These are phyloP conservation scores for Pythium aphanidermatum DNA, from an alignment of 352 stramenopile species.

Conservation along the genomic window DNA sequence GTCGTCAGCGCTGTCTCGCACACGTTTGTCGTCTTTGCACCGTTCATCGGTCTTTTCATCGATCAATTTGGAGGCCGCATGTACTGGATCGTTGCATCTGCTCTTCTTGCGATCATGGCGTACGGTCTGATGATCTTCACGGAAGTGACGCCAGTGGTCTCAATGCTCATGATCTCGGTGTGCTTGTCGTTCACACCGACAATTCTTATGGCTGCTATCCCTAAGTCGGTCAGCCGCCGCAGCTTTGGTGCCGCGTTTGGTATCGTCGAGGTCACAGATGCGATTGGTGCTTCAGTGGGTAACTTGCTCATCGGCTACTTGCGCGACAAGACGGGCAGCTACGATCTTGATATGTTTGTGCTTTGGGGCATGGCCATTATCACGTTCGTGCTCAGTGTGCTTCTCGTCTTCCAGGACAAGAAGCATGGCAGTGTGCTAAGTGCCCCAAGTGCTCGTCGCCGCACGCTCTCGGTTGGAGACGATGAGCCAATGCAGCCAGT, in stretches of 20 bases:
- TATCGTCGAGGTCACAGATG: constrained; percentile 83
- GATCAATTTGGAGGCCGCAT: constrained; percentile 86
- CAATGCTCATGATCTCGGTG: constrained; percentile 84
- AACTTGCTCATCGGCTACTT: constrained; percentile 85
- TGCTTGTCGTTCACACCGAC: constrained; percentile 84
- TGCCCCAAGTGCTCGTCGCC: constrained; percentile 39
- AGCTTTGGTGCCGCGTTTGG: constrained; percentile 82
- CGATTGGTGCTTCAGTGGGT: constrained; percentile 70
- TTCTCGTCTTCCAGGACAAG: constrained; percentile 61
- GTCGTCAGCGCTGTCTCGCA: constrained; percentile 75
- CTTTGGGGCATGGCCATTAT: constrained; percentile 64
- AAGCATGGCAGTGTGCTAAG: constrained; percentile 49
- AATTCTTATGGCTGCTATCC: constrained; percentile 84
- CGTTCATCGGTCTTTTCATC: constrained; percentile 84
- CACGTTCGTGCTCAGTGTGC: constrained; percentile 59
- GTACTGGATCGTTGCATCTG: constrained; percentile 67
- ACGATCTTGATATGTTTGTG: constrained; percentile 82
- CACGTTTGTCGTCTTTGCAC: constrained; percentile 80
- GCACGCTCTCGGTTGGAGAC: constrained; percentile 55
- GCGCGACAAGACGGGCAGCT: constrained; percentile 69
- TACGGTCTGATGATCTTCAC: constrained; percentile 87
- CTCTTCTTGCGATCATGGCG: constrained; percentile 63
- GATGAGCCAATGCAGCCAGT: constrained; percentile 40
- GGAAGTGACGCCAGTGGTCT: constrained; percentile 60
- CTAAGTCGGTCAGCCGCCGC: constrained; percentile 65